These are phyloP conservation scores for Clonostachys byssicola DNA, from an alignment of 2,329 filamentous ascomycete species.

Conservation along the genomic window DNA sequence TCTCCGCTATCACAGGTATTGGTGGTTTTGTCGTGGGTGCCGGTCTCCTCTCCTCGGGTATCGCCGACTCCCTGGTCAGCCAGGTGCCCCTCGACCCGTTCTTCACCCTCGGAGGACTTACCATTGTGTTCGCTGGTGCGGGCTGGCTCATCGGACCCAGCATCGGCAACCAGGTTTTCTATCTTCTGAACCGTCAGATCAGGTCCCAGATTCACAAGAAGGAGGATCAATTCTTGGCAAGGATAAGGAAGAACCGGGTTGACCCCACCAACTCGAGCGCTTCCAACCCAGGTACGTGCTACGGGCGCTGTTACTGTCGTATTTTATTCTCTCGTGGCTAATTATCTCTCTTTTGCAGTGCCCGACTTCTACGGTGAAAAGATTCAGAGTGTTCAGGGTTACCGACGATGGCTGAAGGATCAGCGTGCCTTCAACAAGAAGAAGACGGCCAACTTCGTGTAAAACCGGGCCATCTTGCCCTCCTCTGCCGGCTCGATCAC, in stretches of 20 bases:
- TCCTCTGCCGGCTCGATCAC: no score
- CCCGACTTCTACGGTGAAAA: slow-evolving; percentile 99
- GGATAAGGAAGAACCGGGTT: slow-evolving; percentile 88
- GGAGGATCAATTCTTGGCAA: slow-evolving; percentile 88
- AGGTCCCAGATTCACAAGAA: slow-evolving; percentile 76
- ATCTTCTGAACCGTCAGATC: slow-evolving; percentile 66
- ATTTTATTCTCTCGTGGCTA: background rate
- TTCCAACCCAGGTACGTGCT: slow-evolving; percentile 67
- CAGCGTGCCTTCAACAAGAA: slow-evolving; percentile 97
- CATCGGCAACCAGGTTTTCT: slow-evolving; percentile 77
- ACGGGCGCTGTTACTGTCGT: background rate
- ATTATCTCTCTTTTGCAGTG: slow-evolving; percentile 38
- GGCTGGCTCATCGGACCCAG: slow-evolving; percentile 88
- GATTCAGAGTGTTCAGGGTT: slow-evolving; percentile 87
- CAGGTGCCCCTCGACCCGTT: slow-evolving; percentile 85
- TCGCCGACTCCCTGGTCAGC: slow-evolving; percentile 66
- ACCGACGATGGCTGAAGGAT: slow-evolving; percentile 95
- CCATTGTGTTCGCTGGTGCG: slow-evolving; percentile 68
- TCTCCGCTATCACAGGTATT: slow-evolving; percentile 64
- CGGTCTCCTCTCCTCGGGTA: slow-evolving; percentile 62
- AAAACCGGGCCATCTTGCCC: slow-evolving; percentile 10
- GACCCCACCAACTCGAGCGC: slow-evolving; percentile 87
- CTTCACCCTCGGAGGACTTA: slow-evolving; percentile 77
- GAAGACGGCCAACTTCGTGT: slow-evolving; percentile 67
- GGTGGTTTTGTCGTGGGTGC: slow-evolving; percentile 59